Base-by-base conservation (phyloP, 148 eudicot genomes). In the Nepenthes gracilis region DNA sequence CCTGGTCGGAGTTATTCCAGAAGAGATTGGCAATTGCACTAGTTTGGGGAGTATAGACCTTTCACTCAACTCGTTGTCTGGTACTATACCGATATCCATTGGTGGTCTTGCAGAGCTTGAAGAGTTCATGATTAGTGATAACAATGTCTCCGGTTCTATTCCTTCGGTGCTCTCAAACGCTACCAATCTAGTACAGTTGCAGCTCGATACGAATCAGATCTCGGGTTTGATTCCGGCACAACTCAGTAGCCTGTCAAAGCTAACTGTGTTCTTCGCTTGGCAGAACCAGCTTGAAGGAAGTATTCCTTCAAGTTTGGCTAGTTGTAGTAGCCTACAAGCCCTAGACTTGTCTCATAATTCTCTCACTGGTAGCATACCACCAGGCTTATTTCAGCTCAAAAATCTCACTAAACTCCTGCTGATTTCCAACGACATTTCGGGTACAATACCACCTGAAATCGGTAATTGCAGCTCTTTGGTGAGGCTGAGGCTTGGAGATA, bases 61-160 rank as follows among this genome's bases (percentile, higher is more conserved):
- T 69, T 83, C 96, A 0, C 55, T 85, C 76, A 88, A 88, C 62
- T 82, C 71, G 10, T 57, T 88, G 12, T 77, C 86, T 33, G 92
- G 96, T 56, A 61, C 71, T 3, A 81, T 88, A 15, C 96, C 96
- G 1, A 54, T 47, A 57, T 85, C 92, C 4, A 63, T 88, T 60
- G 86, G 88, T 43, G 73, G 70, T 4, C 64, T 88, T 0, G 14
- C 64, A 59, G 49, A 67, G 60, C 86, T 88, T 15, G 43, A 81
- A 57, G 96, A 88, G 70, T 77, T 88, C 33, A 85, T 88, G 96
- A 69, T 88, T 54, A 85, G 88, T 59, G 71, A 81, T 67, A 88
- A 88, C 59, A 88, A 88, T 54, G 64, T 88, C n/a, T 78, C 88
- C 23, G 96, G 96, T 63, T 71, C 91, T 4, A 88, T 88, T 7